phyloP scores from a whole-genome alignment of 345 rosid genomes.

The Boechera retrofracta region DNA sequence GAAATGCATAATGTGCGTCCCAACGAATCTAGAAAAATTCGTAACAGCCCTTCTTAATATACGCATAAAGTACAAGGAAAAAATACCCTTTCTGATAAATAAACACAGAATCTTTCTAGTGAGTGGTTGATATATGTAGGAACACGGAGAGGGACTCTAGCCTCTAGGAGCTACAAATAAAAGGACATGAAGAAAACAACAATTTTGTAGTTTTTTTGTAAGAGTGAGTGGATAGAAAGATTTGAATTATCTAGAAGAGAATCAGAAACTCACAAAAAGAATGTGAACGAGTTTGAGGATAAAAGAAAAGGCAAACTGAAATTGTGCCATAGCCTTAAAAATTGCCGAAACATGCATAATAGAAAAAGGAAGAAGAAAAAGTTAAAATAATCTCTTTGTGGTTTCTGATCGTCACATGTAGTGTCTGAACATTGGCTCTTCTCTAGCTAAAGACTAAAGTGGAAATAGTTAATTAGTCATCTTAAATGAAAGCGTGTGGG shows the following conservation, averaged over 20 bases:
- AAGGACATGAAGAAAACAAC: slow-evolving; percentile 22
- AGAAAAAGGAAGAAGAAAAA: not conserved
- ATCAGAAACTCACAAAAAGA: slow-evolving; percentile 38
- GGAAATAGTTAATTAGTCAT: slow-evolving; percentile 28
- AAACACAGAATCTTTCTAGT: slow-evolving; percentile 3
- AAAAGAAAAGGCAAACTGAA: not conserved
- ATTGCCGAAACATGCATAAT: slow-evolving; percentile 28
- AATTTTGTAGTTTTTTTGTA: not conserved
- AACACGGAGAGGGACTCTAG: not conserved
- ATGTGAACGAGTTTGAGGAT: slow-evolving; percentile 30
- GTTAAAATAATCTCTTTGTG: not conserved
- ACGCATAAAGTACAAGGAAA: not conserved
- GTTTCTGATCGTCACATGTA: slow-evolving; percentile 36
- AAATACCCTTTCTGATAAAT: not conserved
- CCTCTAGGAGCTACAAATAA: not conserved
- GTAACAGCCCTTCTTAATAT: slow-evolving; percentile 1
- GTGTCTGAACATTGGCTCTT: slow-evolving; percentile 32
- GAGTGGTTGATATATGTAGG: slow-evolving; percentile 32
- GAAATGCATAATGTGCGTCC: not conserved
- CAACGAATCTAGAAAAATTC: not conserved
- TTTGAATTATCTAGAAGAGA: slow-evolving; percentile 4
- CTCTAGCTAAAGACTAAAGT: not conserved
- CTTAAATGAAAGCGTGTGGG: slow-evolving; percentile 36
- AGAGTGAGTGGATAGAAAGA: slow-evolving; percentile 20
- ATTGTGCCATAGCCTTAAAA: slow-evolving; percentile 7